These are phyloP conservation scores for Diaporthe vaccinii DNA, from an alignment of 2,329 filamentous ascomycete species.

Conservation along the genomic window DNA sequence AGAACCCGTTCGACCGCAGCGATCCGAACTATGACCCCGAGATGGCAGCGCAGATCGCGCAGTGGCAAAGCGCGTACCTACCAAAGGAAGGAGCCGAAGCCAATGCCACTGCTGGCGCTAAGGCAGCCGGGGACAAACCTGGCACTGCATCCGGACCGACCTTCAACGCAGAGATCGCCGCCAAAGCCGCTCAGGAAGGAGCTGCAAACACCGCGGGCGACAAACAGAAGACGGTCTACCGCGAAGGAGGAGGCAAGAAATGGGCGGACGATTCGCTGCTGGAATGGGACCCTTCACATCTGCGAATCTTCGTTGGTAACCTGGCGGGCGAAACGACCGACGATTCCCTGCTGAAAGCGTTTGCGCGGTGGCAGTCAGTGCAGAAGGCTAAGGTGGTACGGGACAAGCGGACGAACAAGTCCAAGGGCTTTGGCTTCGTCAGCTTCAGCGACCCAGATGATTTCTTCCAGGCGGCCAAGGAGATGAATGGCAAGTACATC, in stretches of 20 bases:
- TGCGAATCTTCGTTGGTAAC: slow-evolving; percentile 96
- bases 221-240: slow-evolving; percentile 88
- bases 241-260: slow-evolving; percentile 89
- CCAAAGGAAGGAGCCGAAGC: slow-evolving; percentile 66
- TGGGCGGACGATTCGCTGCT: slow-evolving; percentile 92
- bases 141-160: slow-evolving; percentile 49
- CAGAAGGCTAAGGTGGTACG: slow-evolving; percentile 94
- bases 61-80: slow-evolving; percentile 93
- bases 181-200: slow-evolving; percentile 56
- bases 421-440: slow-evolving; percentile 96
- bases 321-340: slow-evolving; percentile 97
- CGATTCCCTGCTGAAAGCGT: slow-evolving; percentile 94
- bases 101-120: slow-evolving; percentile 43
- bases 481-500: slow-evolving; percentile 99
- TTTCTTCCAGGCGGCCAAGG: slow-evolving; percentile 94
- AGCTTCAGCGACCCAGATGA: slow-evolving; percentile 96
- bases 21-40: slow-evolving; percentile 76
- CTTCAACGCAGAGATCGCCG: slow-evolving; percentile 48
- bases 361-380: slow-evolving; percentile 87
- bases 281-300: slow-evolving; percentile 96
- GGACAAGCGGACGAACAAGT: slow-evolving; percentile 96
- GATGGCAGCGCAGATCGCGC: slow-evolving; percentile 90
- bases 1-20: slow-evolving; percentile 44
- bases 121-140: slow-evolving; percentile 47
- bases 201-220: slow-evolving; percentile 65